Evolutionary conservation across 2,329 filamentous ascomycete genomes (phyloP).

Genomic region (Sporothrix humicola): DNA sequence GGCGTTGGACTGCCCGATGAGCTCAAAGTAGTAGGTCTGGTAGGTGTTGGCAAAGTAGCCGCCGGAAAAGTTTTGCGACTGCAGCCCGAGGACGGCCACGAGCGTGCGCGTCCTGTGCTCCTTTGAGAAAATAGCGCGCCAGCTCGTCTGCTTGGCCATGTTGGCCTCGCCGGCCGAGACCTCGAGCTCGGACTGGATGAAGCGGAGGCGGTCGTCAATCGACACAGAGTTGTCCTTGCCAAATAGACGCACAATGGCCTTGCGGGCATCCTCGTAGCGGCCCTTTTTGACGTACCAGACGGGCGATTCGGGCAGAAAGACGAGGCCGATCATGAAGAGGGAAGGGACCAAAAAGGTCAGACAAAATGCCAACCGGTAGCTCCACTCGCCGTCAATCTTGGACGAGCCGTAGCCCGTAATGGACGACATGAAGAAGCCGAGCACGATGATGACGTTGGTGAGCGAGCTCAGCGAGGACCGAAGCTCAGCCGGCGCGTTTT

Average conservation of each 20-base stretch:
- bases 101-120: not conserved
- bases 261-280: not conserved
- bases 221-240: not conserved
- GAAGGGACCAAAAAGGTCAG: not conserved
- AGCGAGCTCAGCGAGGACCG: not conserved
- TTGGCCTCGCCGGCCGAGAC: not conserved
- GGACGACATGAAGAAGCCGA: not conserved
- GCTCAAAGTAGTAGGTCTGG: not conserved
- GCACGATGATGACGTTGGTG: not conserved
- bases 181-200: not conserved
- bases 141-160: not conserved
- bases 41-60: constrained; percentile 7
- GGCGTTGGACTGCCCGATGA: not conserved
- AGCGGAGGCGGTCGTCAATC: not conserved
- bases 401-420: not conserved
- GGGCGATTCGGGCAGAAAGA: not conserved
- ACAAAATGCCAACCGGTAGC: not conserved
- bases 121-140: not conserved
- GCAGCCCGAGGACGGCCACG: not conserved
- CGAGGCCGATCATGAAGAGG: not conserved
- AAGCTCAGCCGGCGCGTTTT: not conserved
- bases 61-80: not conserved
- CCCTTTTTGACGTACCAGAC: constrained; percentile 3
- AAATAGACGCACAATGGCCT: not conserved
- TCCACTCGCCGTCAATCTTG: not conserved